Percentiles rank a stretch among this genome's conserved stretches.
Evolutionary conservation across 306 rosid genomes (phyloP).

Genomic region (Vachellia collinsii): DNA sequence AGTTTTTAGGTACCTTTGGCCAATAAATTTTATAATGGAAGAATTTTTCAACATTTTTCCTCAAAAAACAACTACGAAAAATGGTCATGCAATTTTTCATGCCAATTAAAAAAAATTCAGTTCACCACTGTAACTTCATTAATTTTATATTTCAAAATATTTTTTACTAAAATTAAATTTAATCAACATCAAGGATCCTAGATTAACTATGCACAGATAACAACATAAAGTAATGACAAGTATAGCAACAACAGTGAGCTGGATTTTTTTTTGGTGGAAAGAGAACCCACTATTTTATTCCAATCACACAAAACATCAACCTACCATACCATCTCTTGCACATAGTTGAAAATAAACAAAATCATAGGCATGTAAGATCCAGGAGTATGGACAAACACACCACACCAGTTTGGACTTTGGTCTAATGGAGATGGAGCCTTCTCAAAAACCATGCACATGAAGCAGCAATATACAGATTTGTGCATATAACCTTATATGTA

Average conservation of each 20-base stretch:
- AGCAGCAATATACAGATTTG: slow-evolving; percentile 7
- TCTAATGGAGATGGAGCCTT: slow-evolving; percentile 18
- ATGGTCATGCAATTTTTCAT: background rate
- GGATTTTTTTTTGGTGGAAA: background rate
- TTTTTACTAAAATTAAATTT: no score
- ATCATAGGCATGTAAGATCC: slow-evolving; percentile 8
- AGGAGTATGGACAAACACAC: slow-evolving; percentile 13
- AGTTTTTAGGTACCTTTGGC: no score
- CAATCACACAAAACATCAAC: slow-evolving; percentile 29
- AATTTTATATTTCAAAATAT: no score
- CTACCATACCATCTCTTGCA: slow-evolving; percentile 20
- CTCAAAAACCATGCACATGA: slow-evolving; percentile 13
- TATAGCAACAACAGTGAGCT: background rate
- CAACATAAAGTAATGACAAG: background rate
- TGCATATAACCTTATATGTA: background rate
- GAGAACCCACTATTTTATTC: slow-evolving; percentile 19
- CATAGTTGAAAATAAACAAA: background rate
- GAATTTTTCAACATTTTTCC: no score
- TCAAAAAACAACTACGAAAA: background rate
- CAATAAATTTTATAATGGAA: no score
- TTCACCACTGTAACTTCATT: background rate
- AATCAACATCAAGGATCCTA: background rate
- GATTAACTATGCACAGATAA: background rate
- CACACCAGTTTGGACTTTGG: background rate
- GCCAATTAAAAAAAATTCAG: background rate